phyloP scores from a whole-genome alignment of 257 asterid species.

The Prunella vulgaris region DNA sequence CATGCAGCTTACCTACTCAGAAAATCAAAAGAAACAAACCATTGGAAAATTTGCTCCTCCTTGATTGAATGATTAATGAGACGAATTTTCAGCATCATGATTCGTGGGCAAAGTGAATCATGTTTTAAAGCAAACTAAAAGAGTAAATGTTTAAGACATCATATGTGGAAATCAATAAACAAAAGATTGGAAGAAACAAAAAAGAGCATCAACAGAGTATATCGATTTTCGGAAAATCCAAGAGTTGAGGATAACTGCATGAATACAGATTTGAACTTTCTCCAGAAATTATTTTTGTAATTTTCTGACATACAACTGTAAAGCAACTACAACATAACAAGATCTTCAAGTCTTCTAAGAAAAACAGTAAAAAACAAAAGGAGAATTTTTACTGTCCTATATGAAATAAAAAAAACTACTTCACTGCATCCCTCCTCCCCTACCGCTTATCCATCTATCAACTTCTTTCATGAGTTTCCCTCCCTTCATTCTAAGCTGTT shows the following conservation, averaged over 20 bases:
- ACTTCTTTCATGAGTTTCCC: slow-evolving; percentile 40
- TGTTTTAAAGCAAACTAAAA: no score
- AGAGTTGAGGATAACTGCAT: background rate
- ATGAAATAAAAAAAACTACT: slow-evolving; percentile 41
- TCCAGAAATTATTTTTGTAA: slow-evolving; percentile 42
- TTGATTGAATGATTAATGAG: no score
- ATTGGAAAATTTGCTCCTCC: background rate
- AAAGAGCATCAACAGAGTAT: no score
- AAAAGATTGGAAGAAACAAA: background rate
- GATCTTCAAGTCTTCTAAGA: slow-evolving; percentile 35
- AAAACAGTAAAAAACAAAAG: background rate
- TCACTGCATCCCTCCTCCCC: slow-evolving; percentile 40
- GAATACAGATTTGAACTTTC: slow-evolving; percentile 2
- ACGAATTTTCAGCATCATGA: no score
- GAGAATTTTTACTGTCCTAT: slow-evolving; percentile 32
- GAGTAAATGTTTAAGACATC: no score
- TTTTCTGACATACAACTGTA: slow-evolving; percentile 63
- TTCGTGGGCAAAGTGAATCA: no score
- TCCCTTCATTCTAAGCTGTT: slow-evolving; percentile 40
- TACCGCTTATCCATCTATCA: slow-evolving; percentile 64
- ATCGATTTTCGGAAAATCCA: background rate
- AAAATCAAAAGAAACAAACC: background rate
- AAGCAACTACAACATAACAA: slow-evolving; percentile 48
- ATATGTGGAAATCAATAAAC: background rate
- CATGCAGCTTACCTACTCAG: no score